Base-by-base conservation (phyloP, 177 flowering plant species). In the Vitis hybrid region DNA sequence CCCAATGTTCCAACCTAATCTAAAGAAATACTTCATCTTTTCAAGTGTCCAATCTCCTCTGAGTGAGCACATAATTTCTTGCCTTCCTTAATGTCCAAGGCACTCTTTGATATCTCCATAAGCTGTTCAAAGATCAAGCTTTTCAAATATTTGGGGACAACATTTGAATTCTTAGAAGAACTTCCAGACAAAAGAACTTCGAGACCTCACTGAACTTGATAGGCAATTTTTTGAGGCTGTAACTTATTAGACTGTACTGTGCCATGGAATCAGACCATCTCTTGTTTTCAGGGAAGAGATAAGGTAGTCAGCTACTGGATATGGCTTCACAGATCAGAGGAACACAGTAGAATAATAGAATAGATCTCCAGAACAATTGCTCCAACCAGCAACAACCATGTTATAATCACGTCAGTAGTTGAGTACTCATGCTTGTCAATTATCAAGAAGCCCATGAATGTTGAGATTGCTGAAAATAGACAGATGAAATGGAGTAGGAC, bases 191-290 rank as follows among this genome's bases (percentile, higher is more conserved):
- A 55, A 41, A 8, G 58, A 14, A 46, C 1, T 24, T 11, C 2
- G 0, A 51, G 4, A 21, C 17, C 65, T 55, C 41, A 35, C 11
- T 48, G 13, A 46, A 70, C 8, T 2, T 0, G 1, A 53, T n/a
- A 3, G 24, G 69, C 35, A 70, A 69, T 3, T 72, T 63, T 24
- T 61, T 15, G 1, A 75, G 57, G 70, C 66, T 71, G 27, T 73
- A 27, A 8, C 61, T 61, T 11, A 81, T 17, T 1, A 83, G 59
- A 61, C 65, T 82, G 67, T 24, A 68, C 49, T 81, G 84, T 6
- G 66, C 74, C 69, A 81, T 65, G 7, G 64, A 24, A 24, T 73
- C 64, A 0, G 84, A 82, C 88, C 88, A 85, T 54, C 80, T 64
- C 9, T 12, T 15, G 17, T 13, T 51, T 4, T 17, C 14, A 11